Conservation (phyloP, 1,284 basidiomycete species). For the Phlebopus sp. region DNA sequence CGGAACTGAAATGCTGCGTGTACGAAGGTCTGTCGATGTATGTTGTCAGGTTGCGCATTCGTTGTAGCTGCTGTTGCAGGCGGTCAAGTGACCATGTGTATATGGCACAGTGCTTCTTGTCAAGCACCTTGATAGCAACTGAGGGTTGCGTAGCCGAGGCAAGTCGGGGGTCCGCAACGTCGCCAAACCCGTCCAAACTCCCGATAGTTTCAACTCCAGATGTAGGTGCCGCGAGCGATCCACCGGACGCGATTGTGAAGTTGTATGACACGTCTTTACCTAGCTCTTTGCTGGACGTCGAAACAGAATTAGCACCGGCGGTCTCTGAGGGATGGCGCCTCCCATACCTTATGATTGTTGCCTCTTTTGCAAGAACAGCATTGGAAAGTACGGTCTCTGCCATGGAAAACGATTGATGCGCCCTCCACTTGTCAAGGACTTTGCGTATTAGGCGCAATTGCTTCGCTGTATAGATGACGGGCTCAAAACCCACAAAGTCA, state of each 20-base stretch:
- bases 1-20: constrained; percentile 89
- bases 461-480: constrained; percentile 75
- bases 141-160: constrained; percentile 75
- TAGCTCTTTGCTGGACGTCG: constrained; percentile 68
- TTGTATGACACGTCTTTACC: constrained; percentile 88
- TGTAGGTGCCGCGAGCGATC: constrained; percentile 73
- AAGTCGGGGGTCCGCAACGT: constrained; percentile 79
- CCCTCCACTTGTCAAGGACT: constrained; percentile 83
- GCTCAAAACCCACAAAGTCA: constrained; percentile 64
- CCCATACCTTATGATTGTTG: constrained; percentile 85
- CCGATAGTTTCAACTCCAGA: constrained; percentile 87
- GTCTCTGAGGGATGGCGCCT: constrained; percentile 4
- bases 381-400: constrained; percentile 85
- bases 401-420: constrained; percentile 85
- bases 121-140: constrained; percentile 88
- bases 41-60: constrained; percentile 93
- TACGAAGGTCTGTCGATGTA: constrained; percentile 92
- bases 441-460: constrained; percentile 79
- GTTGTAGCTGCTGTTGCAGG: constrained; percentile 83
- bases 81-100: constrained; percentile 91
- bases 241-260: constrained; percentile 85
- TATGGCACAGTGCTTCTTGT: constrained; percentile 80
- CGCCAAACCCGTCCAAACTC: constrained; percentile 89
- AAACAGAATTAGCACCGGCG: constrained; percentile 12
- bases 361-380: constrained; percentile 90